Evolutionary conservation across 148 eudicot species (phyloP), one percentile per base, ranked within the genome.

Genomic region (Fagopyrum homotropicum): DNA sequence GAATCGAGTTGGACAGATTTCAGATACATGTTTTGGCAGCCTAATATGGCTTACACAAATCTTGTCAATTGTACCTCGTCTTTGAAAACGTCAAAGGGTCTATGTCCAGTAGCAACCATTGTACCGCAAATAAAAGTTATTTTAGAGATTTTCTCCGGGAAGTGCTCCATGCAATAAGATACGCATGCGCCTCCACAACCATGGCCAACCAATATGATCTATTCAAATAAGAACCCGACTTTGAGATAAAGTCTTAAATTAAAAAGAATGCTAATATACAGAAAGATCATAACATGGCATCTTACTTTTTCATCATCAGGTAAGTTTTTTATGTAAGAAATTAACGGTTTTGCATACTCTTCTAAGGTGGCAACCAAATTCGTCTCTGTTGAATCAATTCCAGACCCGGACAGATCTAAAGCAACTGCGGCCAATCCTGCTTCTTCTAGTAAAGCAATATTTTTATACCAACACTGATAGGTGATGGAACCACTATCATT

Each of bases 151-250:
- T 22, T 22, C 26, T 22, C 26, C 26, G 26, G 26, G 26, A 82
- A 84, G 51, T 86, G 88, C 85, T 95, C 98, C 84, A 95, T 80
- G 47, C 92, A 97, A 82, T 87, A 88, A 0, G 98, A 95, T 75
- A 95, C 66, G 49, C 96, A 83, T 45, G 97, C 97, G 49, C 98
- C 98, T 79, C 98, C 98, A 72, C 88, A 86, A 50, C 98, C 92
- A 78, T 95, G 98, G 80, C 97, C 98, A 72, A 95, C 94, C 89
- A 95, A 83, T 79, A 95, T 88, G 49, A 95, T 96, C 98, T 95
- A 76, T 10, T 72, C 69, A 50, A 80, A 6, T 22, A 51, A 60
- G 15, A 55, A 45, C 30, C n/a, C 52, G 46, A 0, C 7, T 46
- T 47, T 12, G 8, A 64, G 40, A 35, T 26, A 60, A 22, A 14